Conservation (phyloP, 2,329 filamentous ascomycete genomes). For the Nectriaceae sp. region DNA sequence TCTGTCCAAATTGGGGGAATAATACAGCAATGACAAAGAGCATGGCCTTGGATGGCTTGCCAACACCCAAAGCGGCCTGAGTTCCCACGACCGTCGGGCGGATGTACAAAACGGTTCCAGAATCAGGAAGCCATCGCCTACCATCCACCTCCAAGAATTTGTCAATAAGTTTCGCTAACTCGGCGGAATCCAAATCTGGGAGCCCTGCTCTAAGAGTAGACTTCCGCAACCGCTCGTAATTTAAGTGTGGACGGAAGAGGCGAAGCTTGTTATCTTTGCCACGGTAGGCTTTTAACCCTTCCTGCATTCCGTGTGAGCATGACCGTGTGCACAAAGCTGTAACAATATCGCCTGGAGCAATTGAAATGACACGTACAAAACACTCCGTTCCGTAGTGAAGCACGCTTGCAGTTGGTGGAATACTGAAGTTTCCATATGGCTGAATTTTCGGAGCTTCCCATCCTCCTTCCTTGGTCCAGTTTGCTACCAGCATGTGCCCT, state of each 20-base stretch:
- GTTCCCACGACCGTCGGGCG: neutral
- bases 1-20: neutral
- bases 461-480: conserved; percentile 39
- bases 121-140: neutral
- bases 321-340: no score
- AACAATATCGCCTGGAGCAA: no score
- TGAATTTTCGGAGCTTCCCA: conserved; percentile 70
- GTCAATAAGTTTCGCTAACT: conserved; percentile 68
- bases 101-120: neutral
- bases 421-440: conserved; percentile 68
- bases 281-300: conserved; percentile 74
- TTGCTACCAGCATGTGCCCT: neutral
- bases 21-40: conserved; percentile 3
- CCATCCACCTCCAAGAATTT: conserved; percentile 51
- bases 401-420: conserved; percentile 72
- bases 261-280: conserved; percentile 68
- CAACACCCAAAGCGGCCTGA: neutral
- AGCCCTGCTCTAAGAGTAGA: conserved; percentile 65
- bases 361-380: conserved; percentile 44
- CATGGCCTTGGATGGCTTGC: neutral
- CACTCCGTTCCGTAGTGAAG: conserved; percentile 83
- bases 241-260: conserved; percentile 68
- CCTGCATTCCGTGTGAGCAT: conserved; percentile 29
- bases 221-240: conserved; percentile 59
- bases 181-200: conserved; percentile 64